Percentiles rank a stretch among this genome's conserved stretches.
These are phyloP conservation scores for Populus simonii DNA, from an alignment of 345 rosid genomes.

Conservation along the genomic window DNA sequence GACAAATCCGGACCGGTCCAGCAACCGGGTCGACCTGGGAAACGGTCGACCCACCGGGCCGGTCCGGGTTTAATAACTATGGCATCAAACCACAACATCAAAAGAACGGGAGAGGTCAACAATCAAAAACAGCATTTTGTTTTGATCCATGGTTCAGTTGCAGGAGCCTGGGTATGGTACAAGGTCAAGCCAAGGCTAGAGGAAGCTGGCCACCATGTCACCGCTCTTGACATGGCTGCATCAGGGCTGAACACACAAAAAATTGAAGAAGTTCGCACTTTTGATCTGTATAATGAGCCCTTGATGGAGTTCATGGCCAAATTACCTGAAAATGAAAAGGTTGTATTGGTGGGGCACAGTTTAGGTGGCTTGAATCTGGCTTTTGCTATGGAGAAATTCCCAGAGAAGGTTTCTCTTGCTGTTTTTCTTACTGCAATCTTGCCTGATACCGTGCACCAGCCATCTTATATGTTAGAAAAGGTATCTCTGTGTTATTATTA, in stretches of 20 bases:
- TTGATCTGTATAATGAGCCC: slow-evolving; percentile 1
- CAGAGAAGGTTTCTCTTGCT: slow-evolving; percentile 8
- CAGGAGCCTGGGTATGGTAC: slow-evolving; percentile 30
- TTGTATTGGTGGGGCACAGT: slow-evolving; percentile 17
- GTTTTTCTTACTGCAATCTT: slow-evolving; percentile 13
- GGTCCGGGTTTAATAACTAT: no score
- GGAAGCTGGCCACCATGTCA: slow-evolving; percentile 11
- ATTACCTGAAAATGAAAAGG: not conserved
- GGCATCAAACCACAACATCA: not conserved
- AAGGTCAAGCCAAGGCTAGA: slow-evolving; percentile 9
- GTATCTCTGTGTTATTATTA: not conserved
- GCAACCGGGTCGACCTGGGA: no score
- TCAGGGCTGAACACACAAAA: slow-evolving; percentile 6
- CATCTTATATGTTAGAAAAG: not conserved
- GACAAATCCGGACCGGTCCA: no score
- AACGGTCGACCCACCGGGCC: no score
- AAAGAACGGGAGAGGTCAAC: not conserved
- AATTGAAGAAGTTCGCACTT: not conserved
- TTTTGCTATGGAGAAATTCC: slow-evolving; percentile 10
- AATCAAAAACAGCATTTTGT: not conserved
- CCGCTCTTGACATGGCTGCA: slow-evolving; percentile 19
- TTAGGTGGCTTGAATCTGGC: slow-evolving; percentile 7
- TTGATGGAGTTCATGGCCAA: slow-evolving; percentile 3
- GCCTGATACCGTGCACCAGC: not conserved
- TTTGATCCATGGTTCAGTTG: slow-evolving; percentile 6